phyloP scores from a whole-genome alignment of 352 stramenopile genomes.

The Phytophthora europaea region DNA sequence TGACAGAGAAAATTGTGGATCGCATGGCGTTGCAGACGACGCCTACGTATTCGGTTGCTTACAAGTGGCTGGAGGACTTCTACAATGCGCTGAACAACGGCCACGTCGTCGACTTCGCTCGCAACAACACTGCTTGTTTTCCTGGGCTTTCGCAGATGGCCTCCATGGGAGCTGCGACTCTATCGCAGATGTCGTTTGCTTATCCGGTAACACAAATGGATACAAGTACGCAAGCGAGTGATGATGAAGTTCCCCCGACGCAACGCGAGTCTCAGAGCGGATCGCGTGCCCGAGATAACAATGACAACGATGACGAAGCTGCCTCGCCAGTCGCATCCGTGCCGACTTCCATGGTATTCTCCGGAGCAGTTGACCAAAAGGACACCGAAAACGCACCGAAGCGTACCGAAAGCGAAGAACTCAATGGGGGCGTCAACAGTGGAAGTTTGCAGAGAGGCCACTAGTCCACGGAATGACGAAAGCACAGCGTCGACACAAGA shows the following conservation, averaged over 20 bases:
- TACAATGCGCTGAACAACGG: not conserved
- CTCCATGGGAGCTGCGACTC: not conserved
- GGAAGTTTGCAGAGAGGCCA: too few relatives aligned
- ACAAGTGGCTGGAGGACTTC: not conserved
- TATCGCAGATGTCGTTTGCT: not conserved
- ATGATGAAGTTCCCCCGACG: not conserved
- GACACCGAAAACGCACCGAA: too few relatives aligned
- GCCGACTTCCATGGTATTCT: too few relatives aligned
- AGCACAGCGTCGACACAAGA: too few relatives aligned
- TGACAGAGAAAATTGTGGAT: not conserved
- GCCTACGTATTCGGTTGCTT: not conserved
- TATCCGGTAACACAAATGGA: not conserved
- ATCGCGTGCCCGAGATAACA: too few relatives aligned
- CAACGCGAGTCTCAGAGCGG: not conserved
- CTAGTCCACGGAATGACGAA: too few relatives aligned
- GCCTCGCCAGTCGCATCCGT: too few relatives aligned
- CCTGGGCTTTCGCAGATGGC: not conserved
- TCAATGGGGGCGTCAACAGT: too few relatives aligned
- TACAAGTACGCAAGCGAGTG: not conserved
- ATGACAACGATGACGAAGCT: too few relatives aligned
- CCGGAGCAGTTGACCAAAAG: too few relatives aligned
- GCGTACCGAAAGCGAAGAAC: too few relatives aligned
- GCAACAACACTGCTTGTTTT: not conserved
- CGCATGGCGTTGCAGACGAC: not conserved
- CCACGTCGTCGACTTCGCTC: not conserved